phyloP scores from a whole-genome alignment of 164 flowering plant genomes.

The Euptelea pleiosperma region DNA sequence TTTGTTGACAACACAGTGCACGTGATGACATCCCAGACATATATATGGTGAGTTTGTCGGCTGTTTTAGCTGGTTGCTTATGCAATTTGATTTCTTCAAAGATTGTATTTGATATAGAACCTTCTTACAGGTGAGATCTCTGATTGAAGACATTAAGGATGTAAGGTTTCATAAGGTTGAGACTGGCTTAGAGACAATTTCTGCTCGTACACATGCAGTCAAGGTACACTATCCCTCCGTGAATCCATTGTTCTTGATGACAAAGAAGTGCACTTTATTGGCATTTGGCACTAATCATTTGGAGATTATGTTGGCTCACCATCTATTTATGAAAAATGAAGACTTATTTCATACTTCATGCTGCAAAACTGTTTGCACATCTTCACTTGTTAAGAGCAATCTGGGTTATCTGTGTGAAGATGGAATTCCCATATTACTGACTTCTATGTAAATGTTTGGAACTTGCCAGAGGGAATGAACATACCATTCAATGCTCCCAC shows the following conservation, averaged over 20 bases:
- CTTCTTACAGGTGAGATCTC: conserved; percentile 67
- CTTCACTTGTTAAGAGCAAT: neutral
- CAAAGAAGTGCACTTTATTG: neutral
- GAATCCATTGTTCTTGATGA: neutral
- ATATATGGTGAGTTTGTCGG: conserved; percentile 63
- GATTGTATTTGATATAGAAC: conserved; percentile 4
- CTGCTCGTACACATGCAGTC: conserved; percentile 73
- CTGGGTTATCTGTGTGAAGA: neutral
- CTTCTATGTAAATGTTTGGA: too few relatives aligned
- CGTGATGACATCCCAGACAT: conserved; percentile 82
- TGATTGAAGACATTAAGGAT: conserved; percentile 79
- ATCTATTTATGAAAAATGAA: neutral
- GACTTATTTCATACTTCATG: too few relatives aligned
- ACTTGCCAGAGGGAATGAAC: too few relatives aligned
- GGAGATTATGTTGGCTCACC: neutral
- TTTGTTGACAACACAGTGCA: conserved; percentile 51
- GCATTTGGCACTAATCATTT: neutral
- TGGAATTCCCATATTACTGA: neutral
- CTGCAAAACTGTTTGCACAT: too few relatives aligned
- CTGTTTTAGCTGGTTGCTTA: neutral
- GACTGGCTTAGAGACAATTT: conserved; percentile 64
- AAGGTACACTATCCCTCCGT: conserved; percentile 42
- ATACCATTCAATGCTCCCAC: too few relatives aligned
- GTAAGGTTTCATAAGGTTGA: conserved; percentile 89
- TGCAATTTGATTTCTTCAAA: neutral